Base-by-base conservation (phyloP, 2,329 filamentous ascomycete genomes). In the Fusarium sp. region DNA sequence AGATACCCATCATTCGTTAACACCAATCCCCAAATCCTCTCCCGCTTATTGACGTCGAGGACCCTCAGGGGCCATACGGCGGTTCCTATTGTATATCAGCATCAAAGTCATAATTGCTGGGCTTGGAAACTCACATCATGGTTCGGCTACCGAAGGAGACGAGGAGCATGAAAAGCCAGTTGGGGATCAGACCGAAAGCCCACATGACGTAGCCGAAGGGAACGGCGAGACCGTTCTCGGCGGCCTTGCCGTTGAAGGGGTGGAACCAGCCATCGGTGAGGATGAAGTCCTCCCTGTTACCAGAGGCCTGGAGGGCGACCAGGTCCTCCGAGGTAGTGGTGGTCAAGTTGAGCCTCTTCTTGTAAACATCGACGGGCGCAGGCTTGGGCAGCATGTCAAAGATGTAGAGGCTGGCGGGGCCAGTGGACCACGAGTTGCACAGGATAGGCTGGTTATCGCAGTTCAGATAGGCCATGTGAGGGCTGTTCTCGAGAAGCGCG, bases 81-180 rank as follows among this genome's bases (percentile, higher is more conserved):
- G 81, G 56, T 78, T 77, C 84, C 85, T 87, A 51, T 29, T 53
- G 11, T n/a, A 16, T 64, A 69, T 81, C 70, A 81, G 79, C 57
- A 70, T 56, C 17, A 29, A 44, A 59, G 29, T 33, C 27, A 38
- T 44, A 16, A 44, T 57, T 72, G 64, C 14, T 36, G 20, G 55
- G 20, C 7, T 24, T 33, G 20, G 40, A 22, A 62, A 87, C 92
- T 88, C 85, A 94, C 93, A 95, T 94, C 82, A 95, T 88, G 66
- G 86, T 89, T 80, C 93, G 88, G 87, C 91, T 94, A 72, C 92
- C 79, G 80, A 95, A 91, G 62, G 92, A 93, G 76, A 96, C 87
- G 57, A 89, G 80, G 75, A 96, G 87, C 93, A 96, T 95, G 79
- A 94, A 91, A 64, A 90, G 83, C 93, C 93, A 96, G 85, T 92